A percentile compares a stretch with the other conserved stretches of the same genome.
These are phyloP conservation scores for Cyclotella sp. DNA, from an alignment of 108 stramenopile species.

Conservation along the genomic window DNA sequence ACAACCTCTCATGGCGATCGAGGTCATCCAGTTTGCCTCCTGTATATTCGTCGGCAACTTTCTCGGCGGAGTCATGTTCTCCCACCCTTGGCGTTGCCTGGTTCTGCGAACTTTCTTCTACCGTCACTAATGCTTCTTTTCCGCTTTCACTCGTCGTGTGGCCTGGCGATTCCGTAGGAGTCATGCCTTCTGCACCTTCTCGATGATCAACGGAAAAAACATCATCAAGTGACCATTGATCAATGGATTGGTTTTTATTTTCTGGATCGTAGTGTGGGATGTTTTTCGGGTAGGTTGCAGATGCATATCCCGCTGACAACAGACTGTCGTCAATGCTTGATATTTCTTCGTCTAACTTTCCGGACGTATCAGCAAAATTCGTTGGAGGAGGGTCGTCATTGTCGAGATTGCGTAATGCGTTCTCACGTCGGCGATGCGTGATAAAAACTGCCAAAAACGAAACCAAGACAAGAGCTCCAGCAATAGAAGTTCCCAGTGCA, in stretches of 20 bases:
- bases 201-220: conserved; percentile 12
- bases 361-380: not conserved
- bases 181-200: not conserved
- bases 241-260: conserved; percentile 2
- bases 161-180: not conserved
- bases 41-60: too few relatives aligned
- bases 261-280: conserved; percentile 18
- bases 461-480: conserved; percentile 11
- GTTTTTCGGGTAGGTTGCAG: conserved; percentile 18
- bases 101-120: too few relatives aligned
- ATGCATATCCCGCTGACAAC: not conserved
- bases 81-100: too few relatives aligned
- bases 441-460: conserved; percentile 10
- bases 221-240: conserved; percentile 42
- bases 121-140: too few relatives aligned
- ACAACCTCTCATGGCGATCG: not conserved
- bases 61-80: too few relatives aligned
- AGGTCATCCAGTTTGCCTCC: too few relatives aligned
- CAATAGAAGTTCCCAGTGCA: conserved; percentile 24
- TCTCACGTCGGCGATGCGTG: conserved; percentile 13
- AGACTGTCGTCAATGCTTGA: conserved; percentile 25
- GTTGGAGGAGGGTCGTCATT: conserved; percentile 19
- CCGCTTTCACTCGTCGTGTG: not conserved
- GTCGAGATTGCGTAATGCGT: not conserved
- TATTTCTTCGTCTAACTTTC: conserved; percentile 5